Evolutionary conservation across 495 filamentous ascomycete species (phyloP).

Genomic region (Neurospora africana): DNA sequence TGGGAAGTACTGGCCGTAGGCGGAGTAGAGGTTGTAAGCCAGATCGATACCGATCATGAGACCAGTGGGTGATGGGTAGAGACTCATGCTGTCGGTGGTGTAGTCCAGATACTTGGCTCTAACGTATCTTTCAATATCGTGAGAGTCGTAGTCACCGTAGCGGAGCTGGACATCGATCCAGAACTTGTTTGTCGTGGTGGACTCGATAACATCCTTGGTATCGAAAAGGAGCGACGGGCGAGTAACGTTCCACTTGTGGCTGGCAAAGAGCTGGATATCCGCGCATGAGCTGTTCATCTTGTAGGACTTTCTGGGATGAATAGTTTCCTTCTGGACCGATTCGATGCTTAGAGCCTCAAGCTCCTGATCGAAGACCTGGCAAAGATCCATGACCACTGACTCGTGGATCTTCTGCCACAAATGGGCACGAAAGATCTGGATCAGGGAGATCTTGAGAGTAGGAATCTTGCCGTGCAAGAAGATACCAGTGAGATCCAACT

Average conservation of each 20-base stretch:
- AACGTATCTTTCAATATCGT: conserved; percentile 97
- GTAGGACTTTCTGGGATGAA: conserved; percentile 98
- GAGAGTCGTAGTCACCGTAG: conserved; percentile 98
- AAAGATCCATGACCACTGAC: conserved; percentile 97
- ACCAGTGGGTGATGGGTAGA: conserved; percentile 95
- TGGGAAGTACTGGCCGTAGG: conserved; percentile 98
- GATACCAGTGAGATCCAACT: conserved; percentile 96
- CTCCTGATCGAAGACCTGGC: conserved; percentile 99
- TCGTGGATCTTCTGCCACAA: conserved; percentile 99
- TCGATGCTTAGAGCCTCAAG: conserved; percentile 93
- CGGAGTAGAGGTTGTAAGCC: conserved; percentile 96
- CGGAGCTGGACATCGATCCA: conserved; percentile 98
- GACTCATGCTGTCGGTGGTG: conserved; percentile 97
- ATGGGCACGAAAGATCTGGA: conserved; percentile 99
- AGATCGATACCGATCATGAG: conserved; percentile 98
- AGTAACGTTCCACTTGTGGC: conserved; percentile 98
- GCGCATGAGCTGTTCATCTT: conserved; percentile 99
- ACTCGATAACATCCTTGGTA: conserved; percentile 90
- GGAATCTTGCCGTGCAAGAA: conserved; percentile 99
- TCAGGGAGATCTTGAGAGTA: conserved; percentile 94
- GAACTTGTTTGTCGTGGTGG: conserved; percentile 97
- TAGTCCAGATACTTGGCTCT: conserved; percentile 98
- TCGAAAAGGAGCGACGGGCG: conserved; percentile 88
- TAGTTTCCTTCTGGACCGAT: conserved; percentile 98
- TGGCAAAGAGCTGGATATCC: conserved; percentile 94